A percentile compares a stretch with the other conserved stretches of the same genome.
Evolutionary conservation across 1,284 basidiomycete species (phyloP).

Genomic region (Cystobasidium pallidum): DNA sequence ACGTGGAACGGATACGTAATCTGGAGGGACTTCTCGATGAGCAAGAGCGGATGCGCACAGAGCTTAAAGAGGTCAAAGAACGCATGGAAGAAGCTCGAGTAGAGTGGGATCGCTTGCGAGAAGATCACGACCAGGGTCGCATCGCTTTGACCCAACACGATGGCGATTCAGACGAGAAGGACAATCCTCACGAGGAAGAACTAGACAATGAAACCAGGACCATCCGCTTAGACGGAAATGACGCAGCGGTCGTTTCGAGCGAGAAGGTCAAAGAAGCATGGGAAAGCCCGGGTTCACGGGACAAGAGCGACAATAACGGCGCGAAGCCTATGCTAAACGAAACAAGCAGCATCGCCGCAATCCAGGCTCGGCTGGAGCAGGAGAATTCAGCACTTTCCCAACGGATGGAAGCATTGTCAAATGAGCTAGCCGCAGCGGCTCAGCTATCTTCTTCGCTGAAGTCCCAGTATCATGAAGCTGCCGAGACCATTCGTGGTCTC

Average conservation of each 20-base stretch:
- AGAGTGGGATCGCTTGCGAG: constrained; percentile 47
- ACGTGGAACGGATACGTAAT: constrained; percentile 81
- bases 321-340: not conserved
- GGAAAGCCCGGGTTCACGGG: not conserved
- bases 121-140: constrained; percentile 46
- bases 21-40: constrained; percentile 78
- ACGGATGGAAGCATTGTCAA: constrained; percentile 71
- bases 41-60: constrained; percentile 80
- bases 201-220: constrained; percentile 58
- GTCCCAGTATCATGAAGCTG: constrained; percentile 75
- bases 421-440: constrained; percentile 76
- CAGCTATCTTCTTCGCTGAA: constrained; percentile 74
- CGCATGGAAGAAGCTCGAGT: constrained; percentile 56
- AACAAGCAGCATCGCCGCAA: constrained; percentile 12
- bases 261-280: not conserved
- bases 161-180: constrained; percentile 59
- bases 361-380: constrained; percentile 50
- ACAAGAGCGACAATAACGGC: not conserved
- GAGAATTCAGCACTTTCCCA: constrained; percentile 68
- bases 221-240: constrained; percentile 54
- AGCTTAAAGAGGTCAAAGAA: constrained; percentile 64
- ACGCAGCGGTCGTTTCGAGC: not conserved
- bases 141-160: constrained; percentile 59
- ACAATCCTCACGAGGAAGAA: constrained; percentile 40
- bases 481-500: constrained; percentile 73